These are phyloP conservation scores for Fusarium tjaetaba DNA, from an alignment of 2,329 filamentous ascomycete genomes.

Conservation along the genomic window DNA sequence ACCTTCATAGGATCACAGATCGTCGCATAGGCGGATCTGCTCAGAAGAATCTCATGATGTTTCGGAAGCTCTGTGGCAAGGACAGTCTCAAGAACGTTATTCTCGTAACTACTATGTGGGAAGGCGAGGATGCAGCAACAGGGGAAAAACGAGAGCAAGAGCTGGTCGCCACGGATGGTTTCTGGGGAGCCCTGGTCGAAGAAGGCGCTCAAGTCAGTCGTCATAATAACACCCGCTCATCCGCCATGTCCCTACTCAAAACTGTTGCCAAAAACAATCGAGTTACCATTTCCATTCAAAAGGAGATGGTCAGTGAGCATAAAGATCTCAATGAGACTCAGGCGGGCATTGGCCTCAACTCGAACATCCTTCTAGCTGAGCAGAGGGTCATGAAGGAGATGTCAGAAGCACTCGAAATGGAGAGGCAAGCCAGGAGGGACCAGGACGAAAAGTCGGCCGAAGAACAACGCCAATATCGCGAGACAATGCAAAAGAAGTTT, in stretches of 20 bases:
- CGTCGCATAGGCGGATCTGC: neutral
- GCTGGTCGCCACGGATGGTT: neutral
- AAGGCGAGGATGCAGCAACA: neutral
- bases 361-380: neutral
- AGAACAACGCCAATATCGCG: neutral
- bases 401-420: neutral
- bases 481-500: neutral
- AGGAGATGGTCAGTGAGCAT: neutral
- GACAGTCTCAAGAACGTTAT: neutral
- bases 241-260: neutral
- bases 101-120: neutral
- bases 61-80: neutral
- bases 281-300: neutral
- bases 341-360: neutral
- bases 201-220: neutral
- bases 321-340: neutral
- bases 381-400: neutral
- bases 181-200: neutral
- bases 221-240: neutral
- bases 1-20: constrained; percentile 12
- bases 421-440: neutral
- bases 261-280: neutral
- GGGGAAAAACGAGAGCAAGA: neutral
- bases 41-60: neutral
- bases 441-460: neutral